These are phyloP conservation scores for Leishmania aethiopica DNA, from an alignment of 208 protist genomes.

Conservation along the genomic window DNA sequence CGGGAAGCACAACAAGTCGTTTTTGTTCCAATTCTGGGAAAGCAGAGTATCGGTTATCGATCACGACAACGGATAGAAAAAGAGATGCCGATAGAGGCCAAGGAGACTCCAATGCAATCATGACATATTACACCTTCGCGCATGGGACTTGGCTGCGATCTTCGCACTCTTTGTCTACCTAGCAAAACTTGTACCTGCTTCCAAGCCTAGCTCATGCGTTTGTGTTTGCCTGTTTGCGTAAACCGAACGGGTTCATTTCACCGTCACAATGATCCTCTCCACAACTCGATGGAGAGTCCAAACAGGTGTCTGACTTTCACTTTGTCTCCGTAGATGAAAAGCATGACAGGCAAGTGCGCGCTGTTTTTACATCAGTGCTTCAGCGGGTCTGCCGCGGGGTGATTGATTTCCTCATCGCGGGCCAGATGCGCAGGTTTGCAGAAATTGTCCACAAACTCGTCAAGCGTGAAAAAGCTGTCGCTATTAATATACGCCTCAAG, in stretches of 20 bases:
- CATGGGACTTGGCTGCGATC: not conserved
- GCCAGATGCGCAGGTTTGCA: conserved; percentile 53
- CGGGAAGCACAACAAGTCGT: not conserved
- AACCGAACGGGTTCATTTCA: not conserved
- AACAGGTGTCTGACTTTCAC: not conserved
- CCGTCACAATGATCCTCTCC: not conserved
- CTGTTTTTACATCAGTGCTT: conserved; percentile 60
- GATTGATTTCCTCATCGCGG: conserved; percentile 70
- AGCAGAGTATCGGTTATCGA: not conserved
- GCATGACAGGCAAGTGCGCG: not conserved
- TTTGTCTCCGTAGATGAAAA: conserved; percentile 2
- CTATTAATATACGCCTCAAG: conserved; percentile 54
- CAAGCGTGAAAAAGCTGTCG: conserved; percentile 60
- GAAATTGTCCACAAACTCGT: conserved; percentile 70
- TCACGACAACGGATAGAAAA: not conserved
- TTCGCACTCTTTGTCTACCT: not conserved
- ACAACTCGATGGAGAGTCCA: not conserved
- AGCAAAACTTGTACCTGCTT: not conserved
- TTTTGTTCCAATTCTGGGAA: not conserved
- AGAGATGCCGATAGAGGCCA: not conserved
- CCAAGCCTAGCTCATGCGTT: not conserved
- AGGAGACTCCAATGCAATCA: not conserved
- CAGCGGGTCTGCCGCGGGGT: conserved; percentile 76
- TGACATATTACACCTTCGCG: not conserved
- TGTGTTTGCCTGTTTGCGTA: not conserved